Evolutionary conservation across 805 yeast species (phyloP), one percentile per base, ranked within the genome.

Genomic region (Ogataea zsoltii): DNA sequence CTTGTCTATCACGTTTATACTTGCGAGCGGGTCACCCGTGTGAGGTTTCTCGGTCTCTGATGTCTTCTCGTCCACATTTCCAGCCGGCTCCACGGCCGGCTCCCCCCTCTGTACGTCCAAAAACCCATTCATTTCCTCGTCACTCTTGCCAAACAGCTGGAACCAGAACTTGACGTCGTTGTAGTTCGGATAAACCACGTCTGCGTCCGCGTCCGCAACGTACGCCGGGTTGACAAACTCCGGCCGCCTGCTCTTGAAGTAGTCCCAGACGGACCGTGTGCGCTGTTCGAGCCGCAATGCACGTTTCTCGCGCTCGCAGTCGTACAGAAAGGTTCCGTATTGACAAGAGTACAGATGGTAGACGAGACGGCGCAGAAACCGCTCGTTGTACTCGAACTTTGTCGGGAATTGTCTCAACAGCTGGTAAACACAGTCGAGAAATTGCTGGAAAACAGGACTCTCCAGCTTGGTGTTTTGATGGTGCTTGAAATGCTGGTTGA

Each of bases 391-490:
- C 66, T 92, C 96, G 64, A 94, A 94, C 37, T 71, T 67, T 1
- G 68, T 57, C 0, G 96, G 96, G 54, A 79, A 74, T 60, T 89
- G 96, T 7, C 80, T 65, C 41, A 77, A 63, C 15, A 92, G 61
- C 61, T 94, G 99, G 62, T 84, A 90, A 1, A 89, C 85, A 52
- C 94, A 83, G 59, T 94, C 99, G 37, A 94, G 66, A 66, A 91
- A 94, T 61, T 94, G 99, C 57, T 90, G 97, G 67, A 94, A 92
- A 1, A 91, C 80, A 0, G 99, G 99, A 11, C 96, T 86, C n/a
- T 83, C 80, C 44, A 80, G 76, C 36, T 83, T 82, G 41, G 76
- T 55, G 44, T 71, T 78, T 43, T 71, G 71, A 37, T 69, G 70
- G 49, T 72, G 76, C 44, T 74, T 76, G 51, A 77, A 72, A 53